phyloP scores from a whole-genome alignment of 31 red algal genomes.

The Asparagopsis taxiformis region DNA sequence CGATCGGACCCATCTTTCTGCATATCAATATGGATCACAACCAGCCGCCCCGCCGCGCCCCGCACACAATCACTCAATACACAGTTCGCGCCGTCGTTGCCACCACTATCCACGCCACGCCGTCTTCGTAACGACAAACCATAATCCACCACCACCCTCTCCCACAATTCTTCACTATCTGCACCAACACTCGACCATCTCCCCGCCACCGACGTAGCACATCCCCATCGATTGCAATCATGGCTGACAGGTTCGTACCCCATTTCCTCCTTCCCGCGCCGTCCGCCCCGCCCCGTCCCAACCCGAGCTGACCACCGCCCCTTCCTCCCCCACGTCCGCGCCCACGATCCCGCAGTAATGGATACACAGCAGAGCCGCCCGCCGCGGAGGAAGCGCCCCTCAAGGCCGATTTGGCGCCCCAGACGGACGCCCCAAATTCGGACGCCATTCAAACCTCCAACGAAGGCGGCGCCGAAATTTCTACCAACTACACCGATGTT shows the following conservation, averaged over 20 bases:
- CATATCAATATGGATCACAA: no score
- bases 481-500: constrained; percentile 85
- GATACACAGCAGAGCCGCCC: constrained; percentile 37
- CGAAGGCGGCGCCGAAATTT: constrained; percentile 67
- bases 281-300: not conserved
- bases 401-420: constrained; percentile 9
- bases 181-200: not conserved
- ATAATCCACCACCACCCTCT: no score
- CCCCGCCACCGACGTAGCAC: no score
- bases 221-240: constrained; percentile 3
- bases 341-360: constrained; percentile 30
- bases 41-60: no score
- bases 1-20: not conserved
- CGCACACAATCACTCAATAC: no score
- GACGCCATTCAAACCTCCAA: constrained; percentile 31
- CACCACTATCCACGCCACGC: no score
- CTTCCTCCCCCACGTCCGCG: not conserved
- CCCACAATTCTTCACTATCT: not conserved
- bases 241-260: constrained; percentile 51
- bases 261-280: not conserved
- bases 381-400: constrained; percentile 18
- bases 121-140: no score
- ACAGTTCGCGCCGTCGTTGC: no score
- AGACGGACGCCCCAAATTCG: constrained; percentile 6
- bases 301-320: not conserved